Evolutionary conservation across 176 grass and related monocot species (phyloP), one percentile per base, ranked within the genome.

Genomic region (Echinochloa phyllopogon): DNA sequence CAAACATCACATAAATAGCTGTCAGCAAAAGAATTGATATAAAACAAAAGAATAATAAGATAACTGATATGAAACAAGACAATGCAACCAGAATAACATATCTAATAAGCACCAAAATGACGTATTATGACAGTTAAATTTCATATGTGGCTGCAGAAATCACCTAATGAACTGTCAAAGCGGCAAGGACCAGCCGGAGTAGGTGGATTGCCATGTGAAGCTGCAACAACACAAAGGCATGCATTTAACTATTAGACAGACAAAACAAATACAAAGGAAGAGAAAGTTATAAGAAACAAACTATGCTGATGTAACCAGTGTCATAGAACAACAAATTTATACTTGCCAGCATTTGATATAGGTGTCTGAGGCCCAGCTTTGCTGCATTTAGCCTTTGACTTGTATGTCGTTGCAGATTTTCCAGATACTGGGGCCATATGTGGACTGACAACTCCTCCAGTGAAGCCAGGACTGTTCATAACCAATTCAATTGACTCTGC

Each of bases 151-250:
- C 33, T 48, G 52, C 40, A 41, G 61, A 45, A 52, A 83, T 93
- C 82, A 98, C 96, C 96, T 92, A 98, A 86, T 49, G 96, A 98
- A 88, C 84, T 95, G 57, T 98, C 96, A 77, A 83, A 89, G 23
- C 93, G 91, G 45, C 83, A 92, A 85, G 88, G 69, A 88, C 84
- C 74, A 84, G 83, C 88, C 43, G 93, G 85, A 87, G 91, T 95
- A 56, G 82, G 74, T 86, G 89, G 91, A 87, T 93, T 95, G 79
- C 76, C 75, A 83, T 91, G 87, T 69, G 86, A 94, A 82, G 82
- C 92, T 92, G 86, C 55, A 78, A 56, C 44, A 77, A 80, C 41
- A 78, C 67, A 86, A 68, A 79, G 50, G 58, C 69, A 21, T 68
- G 29, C 33, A 74, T 51, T 87, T 39, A 86, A 63, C 44, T 71